Evolutionary conservation across 805 yeast genomes (phyloP), one percentile per base, ranked within the genome.

Genomic region (Hanseniaspora osmophila): DNA sequence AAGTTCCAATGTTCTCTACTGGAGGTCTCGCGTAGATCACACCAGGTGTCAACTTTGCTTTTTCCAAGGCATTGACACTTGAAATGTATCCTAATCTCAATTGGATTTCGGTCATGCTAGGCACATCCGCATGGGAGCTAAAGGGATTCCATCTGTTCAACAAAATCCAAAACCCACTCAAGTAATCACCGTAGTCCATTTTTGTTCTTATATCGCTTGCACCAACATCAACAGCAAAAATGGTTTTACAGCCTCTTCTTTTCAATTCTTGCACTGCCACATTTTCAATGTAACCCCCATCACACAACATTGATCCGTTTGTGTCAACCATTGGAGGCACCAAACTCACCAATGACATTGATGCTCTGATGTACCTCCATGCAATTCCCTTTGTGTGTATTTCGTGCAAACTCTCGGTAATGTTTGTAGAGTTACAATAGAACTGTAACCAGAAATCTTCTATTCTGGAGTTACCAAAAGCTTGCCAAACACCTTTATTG

Each of bases 401-500:
- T 54, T 92, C 98, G 94, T 90, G 92, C 18, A 86, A 76, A 0
- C 96, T 88, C 52, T 87, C 84, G 2, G 98, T 92, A 44, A 90
- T 85, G 58, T 90, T 90, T 13, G 98, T 90, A 1, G 97, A 85
- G 58, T 92, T 90, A 56, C 92, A 79, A 58, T 76, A 90, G 60
- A 75, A 90, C 49, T 74, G 78, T 49, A 90, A 72, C 98, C 98
- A 90, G 60, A 90, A 90, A 59, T 90, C 98, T 59, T 90, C 98
- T 52, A 90, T 86, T 55, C 95, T 79, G 12, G 80, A 74, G 51
- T 85, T 90, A 0, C 97, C 96, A 65, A 90, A 84, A 0, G 85
- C 77, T 61, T 92, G 90, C 96, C 96, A 92, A n/a, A 90, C 77
- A 43, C 98, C 97, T 52, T 97, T 70, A 61, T 90, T 90, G 63